Base-by-base conservation (phyloP, 140 eudicot genomes). In the Anethum foeniculum region DNA sequence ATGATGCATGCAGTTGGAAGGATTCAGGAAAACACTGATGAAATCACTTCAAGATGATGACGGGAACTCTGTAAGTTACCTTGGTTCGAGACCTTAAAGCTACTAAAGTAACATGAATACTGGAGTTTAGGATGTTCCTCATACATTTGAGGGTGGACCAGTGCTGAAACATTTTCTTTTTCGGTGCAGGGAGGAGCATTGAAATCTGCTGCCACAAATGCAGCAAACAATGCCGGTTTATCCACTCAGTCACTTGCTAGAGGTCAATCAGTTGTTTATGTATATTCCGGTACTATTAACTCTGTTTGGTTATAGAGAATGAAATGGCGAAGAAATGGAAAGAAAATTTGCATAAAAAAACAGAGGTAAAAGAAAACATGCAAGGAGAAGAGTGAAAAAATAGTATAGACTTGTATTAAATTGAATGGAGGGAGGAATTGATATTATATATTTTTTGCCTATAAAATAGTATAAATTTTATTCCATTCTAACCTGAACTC, bases 41-140 rank as follows among this genome's bases (percentile, higher is more conserved):
- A 84, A 86, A 79, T 94, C 98, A 10, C 97, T 94, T 71, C 93
- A 94, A 85, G 98, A 94, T 64, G 98, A 94, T 43, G 97, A 90
- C 12, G 96, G 89, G 46, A 86, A 81, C 49, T 54, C 98, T 25
- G 98, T 94, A 82, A 90, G 96, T 84, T 67, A n/a, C 81, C 52
- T 77, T 46, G 72, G n/a, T 68, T 41, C 34, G 44, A 54, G n/a
- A 49, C 69, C 71, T 76, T 28, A 2, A 32, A 9, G 47, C 36
- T 28, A 28, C 13, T 1, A 28, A 27, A n/a, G n/a, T 25, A 44
- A 60, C 8, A 44, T 44, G 48, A 30, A 43, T 2, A 27, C 65
- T 36, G 75, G 28, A 7, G 60, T 25, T 60, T 62, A 39, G 14
- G 58, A 23, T 47, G 46, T 69, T 71, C 10, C 47, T 48, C 46